Evolutionary conservation across 1,284 basidiomycete species (phyloP).

Genomic region (Pterulicium gracile): DNA sequence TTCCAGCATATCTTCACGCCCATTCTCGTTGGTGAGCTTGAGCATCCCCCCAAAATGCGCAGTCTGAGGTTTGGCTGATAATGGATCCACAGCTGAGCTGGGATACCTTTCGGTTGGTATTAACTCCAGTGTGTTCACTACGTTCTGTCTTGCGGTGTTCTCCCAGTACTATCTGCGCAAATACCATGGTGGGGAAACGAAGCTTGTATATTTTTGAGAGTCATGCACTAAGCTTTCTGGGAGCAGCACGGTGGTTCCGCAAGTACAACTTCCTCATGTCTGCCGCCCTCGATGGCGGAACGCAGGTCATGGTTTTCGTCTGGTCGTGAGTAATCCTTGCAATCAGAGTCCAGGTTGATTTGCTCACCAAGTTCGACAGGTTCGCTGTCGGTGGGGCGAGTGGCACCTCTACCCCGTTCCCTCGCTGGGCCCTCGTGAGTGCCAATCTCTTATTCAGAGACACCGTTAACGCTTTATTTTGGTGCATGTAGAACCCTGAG

Average conservation of each 20-base stretch:
- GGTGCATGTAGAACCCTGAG: conserved; percentile 16
- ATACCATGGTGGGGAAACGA: conserved; percentile 11
- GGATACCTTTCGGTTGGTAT: conserved; percentile 16
- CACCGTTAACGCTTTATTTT: neutral
- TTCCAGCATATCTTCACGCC: conserved; percentile 25
- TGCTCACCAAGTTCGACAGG: conserved; percentile 17
- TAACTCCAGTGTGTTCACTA: conserved; percentile 14
- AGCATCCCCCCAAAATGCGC: no score
- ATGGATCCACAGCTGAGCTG: conserved; percentile 4
- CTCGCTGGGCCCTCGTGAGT: conserved; percentile 25
- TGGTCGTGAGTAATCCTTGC: conserved; percentile 6
- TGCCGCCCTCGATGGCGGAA: conserved; percentile 25
- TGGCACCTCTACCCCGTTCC: conserved; percentile 31
- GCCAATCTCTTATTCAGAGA: neutral
- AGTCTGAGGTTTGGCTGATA: neutral
- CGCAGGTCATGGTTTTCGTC: conserved; percentile 25
- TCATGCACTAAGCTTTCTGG: neutral
- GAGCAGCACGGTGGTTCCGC: conserved; percentile 1
- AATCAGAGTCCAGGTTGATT: neutral
- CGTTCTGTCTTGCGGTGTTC: conserved; percentile 17
- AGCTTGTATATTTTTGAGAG: neutral
- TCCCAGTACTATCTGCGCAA: conserved; percentile 23
- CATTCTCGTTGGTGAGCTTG: conserved; percentile 18
- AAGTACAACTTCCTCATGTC: conserved; percentile 26
- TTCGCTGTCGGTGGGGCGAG: conserved; percentile 49